These are phyloP conservation scores for Cubamyces sp. DNA, from an alignment of 768 basidiomycete species.

Conservation along the genomic window DNA sequence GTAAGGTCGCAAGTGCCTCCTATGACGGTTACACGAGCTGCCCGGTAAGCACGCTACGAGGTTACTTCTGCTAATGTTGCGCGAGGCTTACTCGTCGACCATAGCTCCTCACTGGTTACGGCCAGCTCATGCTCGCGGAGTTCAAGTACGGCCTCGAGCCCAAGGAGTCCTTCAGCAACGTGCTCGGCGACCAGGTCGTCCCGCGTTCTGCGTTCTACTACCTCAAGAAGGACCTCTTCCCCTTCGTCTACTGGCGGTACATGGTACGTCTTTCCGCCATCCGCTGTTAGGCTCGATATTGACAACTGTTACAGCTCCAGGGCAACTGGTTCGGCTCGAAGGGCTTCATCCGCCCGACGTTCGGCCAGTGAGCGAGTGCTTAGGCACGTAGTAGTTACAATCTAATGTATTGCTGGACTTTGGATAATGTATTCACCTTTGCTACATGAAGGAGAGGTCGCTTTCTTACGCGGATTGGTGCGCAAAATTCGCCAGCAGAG, in stretches of 20 bases:
- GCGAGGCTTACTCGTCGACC: too few species aligned
- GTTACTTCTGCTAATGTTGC: slow-evolving; percentile 2
- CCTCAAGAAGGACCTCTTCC: slow-evolving; percentile 82
- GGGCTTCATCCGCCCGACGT: slow-evolving; percentile 46
- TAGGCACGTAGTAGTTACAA: background rate
- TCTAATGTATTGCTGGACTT: background rate
- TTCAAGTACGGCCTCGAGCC: slow-evolving; percentile 92
- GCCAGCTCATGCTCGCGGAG: slow-evolving; percentile 84
- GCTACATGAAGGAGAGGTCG: background rate
- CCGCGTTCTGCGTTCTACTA: slow-evolving; percentile 82
- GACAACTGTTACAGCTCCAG: slow-evolving; percentile 33
- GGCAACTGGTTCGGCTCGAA: slow-evolving; percentile 54
- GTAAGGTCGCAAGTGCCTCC: slow-evolving; percentile 63
- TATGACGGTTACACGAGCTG: slow-evolving; percentile 94
- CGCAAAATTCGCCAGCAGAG: too few species aligned
- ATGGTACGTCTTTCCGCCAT: slow-evolving; percentile 50
- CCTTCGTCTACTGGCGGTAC: slow-evolving; percentile 76
- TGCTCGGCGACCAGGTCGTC: slow-evolving; percentile 75
- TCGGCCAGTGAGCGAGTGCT: slow-evolving; percentile 23
- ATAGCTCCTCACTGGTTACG: slow-evolving; percentile 81
- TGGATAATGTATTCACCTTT: background rate
- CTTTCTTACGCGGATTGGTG: too few species aligned
- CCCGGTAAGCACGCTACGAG: slow-evolving; percentile 56
- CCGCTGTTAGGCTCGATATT: background rate
- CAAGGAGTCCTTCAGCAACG: slow-evolving; percentile 77